These are phyloP conservation scores for Aspergillus floridensis DNA, from an alignment of 2,329 filamentous ascomycete genomes.

Conservation along the genomic window DNA sequence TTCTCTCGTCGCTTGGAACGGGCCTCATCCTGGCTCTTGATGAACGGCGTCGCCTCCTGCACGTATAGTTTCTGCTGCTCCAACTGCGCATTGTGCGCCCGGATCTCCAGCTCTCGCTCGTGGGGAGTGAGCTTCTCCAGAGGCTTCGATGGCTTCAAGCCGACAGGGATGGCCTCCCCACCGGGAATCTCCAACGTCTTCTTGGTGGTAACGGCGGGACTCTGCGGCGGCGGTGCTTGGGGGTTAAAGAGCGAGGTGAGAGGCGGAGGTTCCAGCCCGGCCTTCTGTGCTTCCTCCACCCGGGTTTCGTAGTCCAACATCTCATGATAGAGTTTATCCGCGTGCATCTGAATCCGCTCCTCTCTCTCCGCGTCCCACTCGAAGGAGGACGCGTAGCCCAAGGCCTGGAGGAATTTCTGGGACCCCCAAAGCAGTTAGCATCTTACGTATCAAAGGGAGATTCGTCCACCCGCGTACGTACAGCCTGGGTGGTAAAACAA, in stretches of 20 bases:
- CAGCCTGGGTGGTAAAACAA: conserved; percentile 85
- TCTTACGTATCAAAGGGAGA: neutral
- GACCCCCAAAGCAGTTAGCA: conserved; percentile 1
- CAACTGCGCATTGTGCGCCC: conserved; percentile 37
- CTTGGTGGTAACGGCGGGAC: conserved; percentile 13
- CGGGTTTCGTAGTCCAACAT: conserved; percentile 79
- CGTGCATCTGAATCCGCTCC: conserved; percentile 92
- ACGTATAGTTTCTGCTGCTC: conserved; percentile 38
- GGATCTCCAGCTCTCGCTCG: conserved; percentile 46
- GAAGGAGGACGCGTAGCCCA: conserved; percentile 76
- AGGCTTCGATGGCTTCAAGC: conserved; percentile 37
- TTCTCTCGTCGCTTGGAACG: conserved; percentile 39
- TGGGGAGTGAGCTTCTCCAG: conserved; percentile 45
- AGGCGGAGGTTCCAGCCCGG: conserved; percentile 42
- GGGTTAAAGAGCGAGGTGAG: conserved; percentile 47
- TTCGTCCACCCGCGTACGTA: conserved; percentile 42
- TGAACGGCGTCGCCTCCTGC: conserved; percentile 35
- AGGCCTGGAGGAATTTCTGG: conserved; percentile 80
- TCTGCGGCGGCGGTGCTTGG: conserved; percentile 20
- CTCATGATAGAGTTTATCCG: conserved; percentile 82
- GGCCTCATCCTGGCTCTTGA: conserved; percentile 39
- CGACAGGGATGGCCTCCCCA: conserved; percentile 34
- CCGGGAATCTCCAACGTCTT: conserved; percentile 35
- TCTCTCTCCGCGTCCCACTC: conserved; percentile 67
- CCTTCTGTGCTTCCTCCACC: conserved; percentile 58